Conservation (phyloP, 1,139 yeast genomes). For the Yamadazyma trypodendri region DNA sequence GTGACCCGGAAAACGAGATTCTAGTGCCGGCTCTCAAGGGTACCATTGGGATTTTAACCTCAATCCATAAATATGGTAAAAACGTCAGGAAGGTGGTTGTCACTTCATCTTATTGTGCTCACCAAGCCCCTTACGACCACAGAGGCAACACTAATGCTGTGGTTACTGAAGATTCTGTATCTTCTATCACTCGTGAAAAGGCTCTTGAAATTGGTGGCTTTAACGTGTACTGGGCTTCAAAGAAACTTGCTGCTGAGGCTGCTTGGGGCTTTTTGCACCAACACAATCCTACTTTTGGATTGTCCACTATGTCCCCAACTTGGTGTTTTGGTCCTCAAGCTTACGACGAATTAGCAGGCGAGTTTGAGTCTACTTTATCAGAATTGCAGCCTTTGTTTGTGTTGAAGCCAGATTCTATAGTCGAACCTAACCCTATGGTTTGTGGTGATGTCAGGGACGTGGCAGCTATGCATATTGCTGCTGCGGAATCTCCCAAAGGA, state of each 20-base stretch:
- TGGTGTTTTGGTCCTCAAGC: slow-evolving; percentile 48
- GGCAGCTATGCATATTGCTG: slow-evolving; percentile 31
- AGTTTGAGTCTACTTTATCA: slow-evolving; percentile 6
- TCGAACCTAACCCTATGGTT: slow-evolving; percentile 6
- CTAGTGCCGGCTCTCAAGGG: slow-evolving; percentile 33
- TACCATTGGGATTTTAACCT: slow-evolving; percentile 28
- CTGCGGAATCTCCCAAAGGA: slow-evolving; percentile 25
- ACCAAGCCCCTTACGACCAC: slow-evolving; percentile 9
- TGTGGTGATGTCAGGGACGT: slow-evolving; percentile 37
- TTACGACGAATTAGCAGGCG: slow-evolving; percentile 16
- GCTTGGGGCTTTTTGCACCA: slow-evolving; percentile 30
- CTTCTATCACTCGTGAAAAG: slow-evolving; percentile 21
- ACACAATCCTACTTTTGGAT: slow-evolving; percentile 36
- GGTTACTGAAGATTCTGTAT: slow-evolving; percentile 24
- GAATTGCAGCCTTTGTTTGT: slow-evolving; percentile 8
- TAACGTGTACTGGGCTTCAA: slow-evolving; percentile 35
- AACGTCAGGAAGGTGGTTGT: slow-evolving; percentile 30
- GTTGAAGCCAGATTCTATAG: slow-evolving; percentile 13
- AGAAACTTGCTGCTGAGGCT: slow-evolving; percentile 32
- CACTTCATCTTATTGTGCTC: slow-evolving; percentile 42
- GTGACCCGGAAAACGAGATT: slow-evolving; percentile 19
- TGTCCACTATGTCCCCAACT: slow-evolving; percentile 47
- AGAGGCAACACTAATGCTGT: slow-evolving; percentile 32
- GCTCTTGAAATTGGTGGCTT: slow-evolving; percentile 24
- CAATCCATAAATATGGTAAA: slow-evolving; percentile 24